A percentile compares a stretch with the other conserved stretches of the same genome.
Conservation (phyloP, 139 green algal genomes). For the Dunaliella primolecta region DNA sequence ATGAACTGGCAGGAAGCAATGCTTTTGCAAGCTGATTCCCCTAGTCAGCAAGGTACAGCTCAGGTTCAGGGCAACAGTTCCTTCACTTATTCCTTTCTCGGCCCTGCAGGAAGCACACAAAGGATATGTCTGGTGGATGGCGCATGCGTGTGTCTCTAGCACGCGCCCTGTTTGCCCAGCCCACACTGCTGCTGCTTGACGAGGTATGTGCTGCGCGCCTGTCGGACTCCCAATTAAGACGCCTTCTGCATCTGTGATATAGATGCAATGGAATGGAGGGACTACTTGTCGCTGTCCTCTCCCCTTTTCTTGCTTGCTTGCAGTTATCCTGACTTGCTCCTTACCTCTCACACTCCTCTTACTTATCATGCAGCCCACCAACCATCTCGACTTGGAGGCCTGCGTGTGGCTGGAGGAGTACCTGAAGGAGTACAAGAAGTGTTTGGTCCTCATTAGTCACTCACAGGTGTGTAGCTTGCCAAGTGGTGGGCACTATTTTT, state of each 20-base stretch:
- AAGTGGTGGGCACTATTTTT: too few species aligned
- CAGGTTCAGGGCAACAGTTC: too few species aligned
- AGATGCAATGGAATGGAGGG: neutral
- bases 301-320: neutral
- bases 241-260: neutral
- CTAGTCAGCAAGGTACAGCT: neutral
- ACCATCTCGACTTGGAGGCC: slow-evolving; percentile 86
- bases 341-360: slow-evolving; percentile 25
- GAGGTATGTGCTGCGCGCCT: slow-evolving; percentile 26
- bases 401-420: slow-evolving; percentile 97
- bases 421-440: slow-evolving; percentile 86
- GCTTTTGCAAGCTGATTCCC: neutral
- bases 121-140: slow-evolving; percentile 89
- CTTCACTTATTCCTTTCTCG: neutral
- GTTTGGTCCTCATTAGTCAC: slow-evolving; percentile 89
- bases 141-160: slow-evolving; percentile 92
- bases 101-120: slow-evolving; percentile 12
- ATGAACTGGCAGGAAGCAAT: neutral
- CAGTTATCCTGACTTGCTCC: neutral
- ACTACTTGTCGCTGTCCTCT: neutral
- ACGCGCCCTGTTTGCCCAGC: slow-evolving; percentile 88
- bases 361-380: slow-evolving; percentile 63
- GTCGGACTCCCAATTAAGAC: neutral
- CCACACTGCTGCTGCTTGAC: slow-evolving; percentile 87
- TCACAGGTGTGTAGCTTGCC: slow-evolving; percentile 56